A percentile compares a stretch with the other conserved stretches of the same genome.
phyloP scores from a whole-genome alignment of 1,284 basidiomycete species.

The Cryptococcus sp. region DNA sequence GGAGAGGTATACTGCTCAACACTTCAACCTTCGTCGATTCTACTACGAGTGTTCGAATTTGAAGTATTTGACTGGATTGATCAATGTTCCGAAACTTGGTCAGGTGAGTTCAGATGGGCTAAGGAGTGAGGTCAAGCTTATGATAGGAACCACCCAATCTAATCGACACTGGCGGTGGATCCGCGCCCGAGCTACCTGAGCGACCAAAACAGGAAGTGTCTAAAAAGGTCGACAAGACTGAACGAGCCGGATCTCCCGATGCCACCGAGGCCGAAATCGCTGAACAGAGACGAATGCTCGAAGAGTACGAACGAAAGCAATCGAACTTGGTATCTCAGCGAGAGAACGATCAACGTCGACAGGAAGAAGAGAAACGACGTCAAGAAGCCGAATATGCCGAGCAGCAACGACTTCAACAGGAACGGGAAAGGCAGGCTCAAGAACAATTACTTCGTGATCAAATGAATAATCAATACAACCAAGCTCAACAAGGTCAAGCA shows the following conservation, averaged over 20 bases:
- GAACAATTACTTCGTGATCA: conserved; percentile 87
- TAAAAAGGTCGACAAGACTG: conserved; percentile 53
- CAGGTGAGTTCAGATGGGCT: conserved; percentile 55
- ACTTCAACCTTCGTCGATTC: conserved; percentile 86
- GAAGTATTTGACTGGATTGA: conserved; percentile 89
- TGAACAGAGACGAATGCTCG: conserved; percentile 91
- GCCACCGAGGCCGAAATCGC: conserved; percentile 74
- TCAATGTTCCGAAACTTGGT: conserved; percentile 93
- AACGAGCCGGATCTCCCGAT: conserved; percentile 54
- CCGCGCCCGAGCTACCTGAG: conserved; percentile 80
- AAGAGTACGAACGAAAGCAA: conserved; percentile 96
- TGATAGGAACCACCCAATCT: conserved; percentile 86
- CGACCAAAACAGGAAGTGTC: conserved; percentile 63
- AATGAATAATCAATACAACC: conserved; percentile 56
- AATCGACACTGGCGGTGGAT: conserved; percentile 61
- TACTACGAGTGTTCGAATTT: conserved; percentile 97
- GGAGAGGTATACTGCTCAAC: conserved; percentile 79
- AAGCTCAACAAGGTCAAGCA: conserved; percentile 55
- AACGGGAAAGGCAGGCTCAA: conserved; percentile 79
- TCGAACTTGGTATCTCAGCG: conserved; percentile 70
- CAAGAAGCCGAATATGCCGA: conserved; percentile 87
- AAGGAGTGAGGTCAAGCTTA: not conserved
- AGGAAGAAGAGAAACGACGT: conserved; percentile 70
- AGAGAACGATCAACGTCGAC: conserved; percentile 74
- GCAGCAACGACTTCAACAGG: conserved; percentile 57